Conservation (phyloP, 192 early-diverging fungal genomes). For the Coemansia biformis region DNA sequence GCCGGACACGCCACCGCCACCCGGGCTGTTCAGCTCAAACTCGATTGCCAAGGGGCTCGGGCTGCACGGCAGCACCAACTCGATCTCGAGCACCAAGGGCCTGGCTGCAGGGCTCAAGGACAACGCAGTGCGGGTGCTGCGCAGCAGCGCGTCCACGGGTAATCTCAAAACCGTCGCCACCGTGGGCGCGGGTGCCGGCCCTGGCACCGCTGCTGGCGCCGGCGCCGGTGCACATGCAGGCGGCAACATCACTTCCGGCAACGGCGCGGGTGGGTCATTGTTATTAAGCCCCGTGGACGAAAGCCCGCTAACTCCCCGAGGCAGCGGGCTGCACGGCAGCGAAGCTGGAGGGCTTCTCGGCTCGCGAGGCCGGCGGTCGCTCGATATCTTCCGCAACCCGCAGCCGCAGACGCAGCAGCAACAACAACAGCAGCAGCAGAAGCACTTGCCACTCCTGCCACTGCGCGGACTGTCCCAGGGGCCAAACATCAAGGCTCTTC, state of each 20-base stretch:
- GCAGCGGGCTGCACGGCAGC: not conserved
- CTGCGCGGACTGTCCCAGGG: conserved; percentile 17
- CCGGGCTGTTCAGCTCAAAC: not conserved
- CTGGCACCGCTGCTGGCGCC: conserved; percentile 1
- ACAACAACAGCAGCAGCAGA: conserved; percentile 14
- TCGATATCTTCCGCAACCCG: conserved; percentile 30
- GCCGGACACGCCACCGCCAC: not conserved
- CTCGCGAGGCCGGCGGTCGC: conserved; percentile 28
- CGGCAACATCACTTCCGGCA: too few species aligned
- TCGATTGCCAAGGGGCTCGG: not conserved
- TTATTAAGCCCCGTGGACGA: conserved; percentile 19
- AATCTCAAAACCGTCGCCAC: conserved; percentile 22
- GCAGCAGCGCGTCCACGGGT: conserved; percentile 48
- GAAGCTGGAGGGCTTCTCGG: not conserved
- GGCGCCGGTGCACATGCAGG: not conserved
- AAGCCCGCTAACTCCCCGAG: not conserved
- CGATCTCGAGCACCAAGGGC: conserved; percentile 19
- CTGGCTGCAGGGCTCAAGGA: conserved; percentile 47
- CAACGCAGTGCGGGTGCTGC: conserved; percentile 39
- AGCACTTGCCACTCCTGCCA: conserved; percentile 13
- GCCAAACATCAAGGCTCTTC: conserved; percentile 2
- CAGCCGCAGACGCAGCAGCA: conserved; percentile 8
- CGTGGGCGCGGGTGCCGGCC: conserved; percentile 3
- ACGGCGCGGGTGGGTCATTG: not conserved
- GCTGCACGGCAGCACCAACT: conserved; percentile 18